Evolutionary conservation across 2,329 filamentous ascomycete species (phyloP), one percentile per base, ranked within the genome.

Genomic region (Neonectria punicea): DNA sequence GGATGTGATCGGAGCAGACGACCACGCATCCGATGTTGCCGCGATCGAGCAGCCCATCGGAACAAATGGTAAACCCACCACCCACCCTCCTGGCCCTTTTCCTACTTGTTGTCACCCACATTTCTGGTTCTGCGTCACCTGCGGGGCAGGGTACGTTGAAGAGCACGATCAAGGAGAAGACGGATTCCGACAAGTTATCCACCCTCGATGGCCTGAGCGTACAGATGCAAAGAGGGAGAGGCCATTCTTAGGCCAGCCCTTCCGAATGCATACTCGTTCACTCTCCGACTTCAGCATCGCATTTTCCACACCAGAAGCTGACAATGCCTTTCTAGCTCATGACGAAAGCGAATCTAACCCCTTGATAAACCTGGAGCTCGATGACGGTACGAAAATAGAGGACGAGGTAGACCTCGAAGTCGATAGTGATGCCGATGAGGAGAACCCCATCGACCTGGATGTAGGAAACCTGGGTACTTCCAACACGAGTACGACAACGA

Each of bases 401-500:
- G 67, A 61, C n/a, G 67, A 66, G 14, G 58, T 60, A 16, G 66
- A 67, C 34, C 57, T 67, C 7, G 70, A 69, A 34, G 63, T 65
- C n/a, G 62, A 68, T 18, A 56, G 61, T 14, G 54, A 63, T 22
- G 58, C 66, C 16, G 66, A 71, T 32, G 70, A 70, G 36, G 61
- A 67, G 30, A 64, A 64, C 16, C 53, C 49, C 47, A 61, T 51
- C 50, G 62, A 73, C 28, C n/a, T 47, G 16, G 66, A 67, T 20
- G 32, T 20, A 49, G 58, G 32, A 28, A 58, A 70, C 41, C n/a
- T 69, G 11, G 66, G 58, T 36, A 68, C 69, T 28, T 64, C 66
- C n/a, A 63, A 70, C 49, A 73, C 75, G 28, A 77, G 75, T 60
- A 77, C 76, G 20, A 78, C 77, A 16, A 72, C 76, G 30, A 79